phyloP scores from a whole-genome alignment of 805 yeast genomes.

The Saccharomycopsis sp. region DNA sequence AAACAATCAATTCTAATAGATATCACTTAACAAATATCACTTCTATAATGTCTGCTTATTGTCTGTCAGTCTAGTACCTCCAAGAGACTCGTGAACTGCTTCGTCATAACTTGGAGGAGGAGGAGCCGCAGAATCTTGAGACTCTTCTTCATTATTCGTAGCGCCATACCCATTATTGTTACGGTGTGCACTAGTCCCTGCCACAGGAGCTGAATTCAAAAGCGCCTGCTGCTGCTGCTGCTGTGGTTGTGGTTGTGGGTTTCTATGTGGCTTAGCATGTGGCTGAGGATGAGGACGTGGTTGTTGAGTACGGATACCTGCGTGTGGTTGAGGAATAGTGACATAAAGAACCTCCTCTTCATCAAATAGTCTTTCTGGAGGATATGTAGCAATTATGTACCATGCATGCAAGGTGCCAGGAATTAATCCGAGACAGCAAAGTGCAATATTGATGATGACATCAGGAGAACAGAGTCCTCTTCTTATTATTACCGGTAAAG shows the following conservation, averaged over 20 bases:
- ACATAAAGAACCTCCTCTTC: conserved; percentile 22
- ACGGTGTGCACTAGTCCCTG: not conserved
- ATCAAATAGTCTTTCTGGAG: conserved; percentile 30
- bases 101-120: conserved; percentile 1
- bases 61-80: not conserved
- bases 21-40: not conserved
- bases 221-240: not conserved
- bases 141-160: not conserved
- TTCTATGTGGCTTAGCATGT: not conserved
- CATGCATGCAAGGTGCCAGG: conserved; percentile 77
- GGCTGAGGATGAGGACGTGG: conserved; percentile 1
- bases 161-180: not conserved
- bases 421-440: conserved; percentile 63
- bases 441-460: conserved; percentile 57
- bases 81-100: not conserved
- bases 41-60: not conserved
- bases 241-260: not conserved
- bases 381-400: conserved; percentile 72
- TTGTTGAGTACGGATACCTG: not conserved
- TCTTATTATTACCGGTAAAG: conserved; percentile 69
- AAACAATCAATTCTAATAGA: not conserved
- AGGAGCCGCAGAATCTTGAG: not conserved
- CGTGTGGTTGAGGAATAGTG: not conserved
- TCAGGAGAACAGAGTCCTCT: conserved; percentile 71
- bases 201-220: not conserved